Base-by-base conservation (phyloP, 2,329 filamentous ascomycete species). In the Botrytis sinoallii region DNA sequence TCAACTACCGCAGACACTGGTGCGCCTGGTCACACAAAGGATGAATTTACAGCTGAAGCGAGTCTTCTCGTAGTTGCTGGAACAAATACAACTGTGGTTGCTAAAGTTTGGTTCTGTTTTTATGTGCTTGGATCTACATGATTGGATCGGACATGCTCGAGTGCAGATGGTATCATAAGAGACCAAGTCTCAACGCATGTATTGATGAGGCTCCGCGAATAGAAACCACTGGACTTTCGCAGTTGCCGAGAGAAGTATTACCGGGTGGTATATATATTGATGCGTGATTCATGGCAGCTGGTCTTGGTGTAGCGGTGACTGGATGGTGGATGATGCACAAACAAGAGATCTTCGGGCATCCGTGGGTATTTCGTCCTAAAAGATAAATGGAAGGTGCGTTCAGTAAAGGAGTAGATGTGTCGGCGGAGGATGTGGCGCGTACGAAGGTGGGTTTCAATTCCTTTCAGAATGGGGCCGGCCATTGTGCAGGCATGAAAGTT, bases 1-100 rank as follows among this genome's bases (percentile, higher is more conserved):
- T 98, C 98, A 83, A 98, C 96, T 0, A 98, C 95, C 35, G 94
- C 98, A 76, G 95, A 98, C 75, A 94, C 95, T 25, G 93, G 95
- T 78, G 95, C 98, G 78, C 94, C 94, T 0, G 96, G n/a, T 9
- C 25, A 61, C 40, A 20, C 55, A 6, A 25, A 14, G 4, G 57
- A n/a, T 14, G 59, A 71, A 38, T 9, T 64, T 14, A n/a, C 32
- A 25, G 42, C n/a, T 10, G 69, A 71, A 48, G 57, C 69, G 42
- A 35, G 38, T n/a, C 18, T 55, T 40, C 9, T 71, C 4, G n/a
- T 64, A 1, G 7, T 64, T 18, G 42, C 22, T 14, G 59, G 69
- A 8, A 61, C 29, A 6, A 22, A 71, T 8, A 55, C 32, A 5
- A 42, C 69, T 10, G 35, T 32, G 7, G 22, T 48, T 1, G 38